A percentile compares a stretch with the other conserved stretches of the same genome.
Evolutionary conservation across 768 basidiomycete genomes (phyloP).

Genomic region (Hygrophorus russula): DNA sequence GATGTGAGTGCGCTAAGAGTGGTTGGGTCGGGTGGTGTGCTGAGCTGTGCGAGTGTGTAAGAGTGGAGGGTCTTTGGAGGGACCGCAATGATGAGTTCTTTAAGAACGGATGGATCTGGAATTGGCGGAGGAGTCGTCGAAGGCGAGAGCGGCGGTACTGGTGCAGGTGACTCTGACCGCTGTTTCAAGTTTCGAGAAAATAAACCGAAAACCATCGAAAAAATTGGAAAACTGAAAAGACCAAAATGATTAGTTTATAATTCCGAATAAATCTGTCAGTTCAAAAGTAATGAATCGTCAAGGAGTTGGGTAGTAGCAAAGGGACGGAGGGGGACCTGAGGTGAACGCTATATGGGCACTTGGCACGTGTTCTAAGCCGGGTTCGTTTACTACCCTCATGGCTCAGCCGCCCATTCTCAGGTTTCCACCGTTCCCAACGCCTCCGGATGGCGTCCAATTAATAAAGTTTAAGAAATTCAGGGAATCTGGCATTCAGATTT

Average conservation of each 20-base stretch:
- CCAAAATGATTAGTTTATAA: not conserved
- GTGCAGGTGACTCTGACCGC: slow-evolving; percentile 19
- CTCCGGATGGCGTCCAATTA: slow-evolving; percentile 31
- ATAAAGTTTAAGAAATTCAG: slow-evolving; percentile 47
- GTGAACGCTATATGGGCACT: too few species aligned
- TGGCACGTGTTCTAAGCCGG: not conserved
- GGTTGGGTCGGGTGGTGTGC: slow-evolving; percentile 27
- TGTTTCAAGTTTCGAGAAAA: slow-evolving; percentile 16
- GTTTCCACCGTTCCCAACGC: slow-evolving; percentile 19
- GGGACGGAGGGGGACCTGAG: too few species aligned
- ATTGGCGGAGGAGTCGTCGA: slow-evolving; percentile 19
- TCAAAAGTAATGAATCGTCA: not conserved
- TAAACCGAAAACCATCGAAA: slow-evolving; percentile 16
- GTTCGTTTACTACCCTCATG: not conserved
- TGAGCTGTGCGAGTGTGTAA: slow-evolving; percentile 46
- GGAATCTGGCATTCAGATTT: slow-evolving; percentile 45
- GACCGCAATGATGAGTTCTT: slow-evolving; percentile 42
- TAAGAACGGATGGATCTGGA: slow-evolving; percentile 31
- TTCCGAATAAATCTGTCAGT: not conserved
- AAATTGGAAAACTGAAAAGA: not conserved
- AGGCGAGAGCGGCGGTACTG: slow-evolving; percentile 27
- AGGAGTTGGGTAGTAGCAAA: too few species aligned
- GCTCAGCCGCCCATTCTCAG: slow-evolving; percentile 3
- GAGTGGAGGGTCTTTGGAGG: slow-evolving; percentile 58
- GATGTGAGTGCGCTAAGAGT: slow-evolving; percentile 35